A percentile compares a stretch with the other conserved stretches of the same genome.
phyloP scores from a whole-genome alignment of 805 yeast species.

The Cyberlindnera americana region DNA sequence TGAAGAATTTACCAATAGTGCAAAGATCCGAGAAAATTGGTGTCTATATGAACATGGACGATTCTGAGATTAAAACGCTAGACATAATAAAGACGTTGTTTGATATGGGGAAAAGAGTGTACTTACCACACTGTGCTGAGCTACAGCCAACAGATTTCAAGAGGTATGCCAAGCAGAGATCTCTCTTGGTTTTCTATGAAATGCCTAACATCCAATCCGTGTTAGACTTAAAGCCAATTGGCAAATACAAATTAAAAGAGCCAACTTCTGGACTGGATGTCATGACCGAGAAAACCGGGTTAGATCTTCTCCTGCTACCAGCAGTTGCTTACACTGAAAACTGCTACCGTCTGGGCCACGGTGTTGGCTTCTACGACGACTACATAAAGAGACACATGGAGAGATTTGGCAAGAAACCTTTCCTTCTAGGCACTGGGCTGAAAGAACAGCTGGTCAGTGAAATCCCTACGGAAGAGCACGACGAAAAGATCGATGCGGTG shows the following conservation, averaged over 20 bases:
- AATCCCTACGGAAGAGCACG: conserved; percentile 62
- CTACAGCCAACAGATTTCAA: conserved; percentile 28
- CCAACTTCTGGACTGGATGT: conserved; percentile 42
- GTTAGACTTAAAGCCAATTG: conserved; percentile 52
- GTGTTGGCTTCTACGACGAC: conserved; percentile 90
- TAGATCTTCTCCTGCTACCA: conserved; percentile 78
- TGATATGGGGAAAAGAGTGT: conserved; percentile 46
- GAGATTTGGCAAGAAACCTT: conserved; percentile 32
- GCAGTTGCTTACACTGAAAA: conserved; percentile 71
- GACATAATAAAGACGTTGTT: conserved; percentile 52
- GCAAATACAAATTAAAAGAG: conserved; percentile 64
- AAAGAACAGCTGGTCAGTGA: conserved; percentile 52
- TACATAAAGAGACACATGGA: conserved; percentile 48
- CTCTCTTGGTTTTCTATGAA: conserved; percentile 55
- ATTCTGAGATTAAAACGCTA: conserved; percentile 62
- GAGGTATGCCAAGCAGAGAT: conserved; percentile 27
- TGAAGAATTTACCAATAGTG: conserved; percentile 33
- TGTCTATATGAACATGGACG: conserved; percentile 73
- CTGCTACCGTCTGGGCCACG: conserved; percentile 72
- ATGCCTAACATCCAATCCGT: conserved; percentile 43
- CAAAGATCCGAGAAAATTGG: conserved; percentile 49
- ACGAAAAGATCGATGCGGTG: conserved; percentile 53
- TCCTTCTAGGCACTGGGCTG: conserved; percentile 62
- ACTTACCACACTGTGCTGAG: conserved; percentile 48
- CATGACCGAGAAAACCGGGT: conserved; percentile 33